Percentiles rank a stretch among this genome's conserved stretches.
phyloP scores from a whole-genome alignment of 192 early-diverging fungal genomes.

The Umbelopsis ramanniana region DNA sequence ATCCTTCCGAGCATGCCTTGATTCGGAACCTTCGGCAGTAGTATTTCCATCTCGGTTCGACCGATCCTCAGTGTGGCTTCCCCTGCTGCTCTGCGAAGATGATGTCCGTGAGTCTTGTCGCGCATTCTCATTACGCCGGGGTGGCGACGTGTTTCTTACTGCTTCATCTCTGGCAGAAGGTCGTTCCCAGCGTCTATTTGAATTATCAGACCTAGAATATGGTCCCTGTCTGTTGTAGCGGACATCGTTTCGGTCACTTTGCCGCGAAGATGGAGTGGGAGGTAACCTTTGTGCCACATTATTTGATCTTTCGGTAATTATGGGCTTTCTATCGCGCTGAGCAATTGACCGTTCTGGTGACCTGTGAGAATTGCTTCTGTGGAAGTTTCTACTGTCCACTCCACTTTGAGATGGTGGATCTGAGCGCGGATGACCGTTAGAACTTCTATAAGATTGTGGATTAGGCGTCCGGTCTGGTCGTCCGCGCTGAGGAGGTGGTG shows the following conservation, averaged over 20 bases:
- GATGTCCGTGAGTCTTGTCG: not conserved
- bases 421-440: not conserved
- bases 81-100: not conserved
- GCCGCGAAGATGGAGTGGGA: not conserved
- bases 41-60: no score
- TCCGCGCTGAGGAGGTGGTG: not conserved
- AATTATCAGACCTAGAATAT: not conserved
- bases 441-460: not conserved
- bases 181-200: not conserved
- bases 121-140: not conserved
- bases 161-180: not conserved
- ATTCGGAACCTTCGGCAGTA: no score
- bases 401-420: not conserved
- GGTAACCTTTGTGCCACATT: not conserved
- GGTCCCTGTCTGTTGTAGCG: not conserved
- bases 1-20: no score
- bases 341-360: not conserved
- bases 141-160: not conserved
- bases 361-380: not conserved
- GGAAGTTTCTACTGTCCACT: not conserved
- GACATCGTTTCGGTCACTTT: not conserved
- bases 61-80: not conserved
- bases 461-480: not conserved
- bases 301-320: not conserved
- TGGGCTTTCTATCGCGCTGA: not conserved